Evolutionary conservation across 75 land plant genomes (phyloP).

Genomic region (Picea glauca): DNA sequence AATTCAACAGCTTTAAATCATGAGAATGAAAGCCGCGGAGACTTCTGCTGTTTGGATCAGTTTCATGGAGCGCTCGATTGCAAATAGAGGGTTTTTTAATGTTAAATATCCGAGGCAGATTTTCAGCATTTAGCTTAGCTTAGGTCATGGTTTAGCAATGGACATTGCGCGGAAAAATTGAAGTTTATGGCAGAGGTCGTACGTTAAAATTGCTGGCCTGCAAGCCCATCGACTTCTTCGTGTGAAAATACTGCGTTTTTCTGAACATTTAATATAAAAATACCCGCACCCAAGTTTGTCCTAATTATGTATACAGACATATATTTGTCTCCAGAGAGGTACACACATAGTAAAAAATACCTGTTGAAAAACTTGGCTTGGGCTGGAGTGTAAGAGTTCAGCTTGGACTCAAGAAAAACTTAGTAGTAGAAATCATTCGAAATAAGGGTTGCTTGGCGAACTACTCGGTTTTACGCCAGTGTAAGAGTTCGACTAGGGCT

Average conservation of each 20-base stretch:
- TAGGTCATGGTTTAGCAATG: neutral
- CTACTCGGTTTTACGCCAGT: too few relatives aligned
- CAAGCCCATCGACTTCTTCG: neutral
- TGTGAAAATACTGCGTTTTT: neutral
- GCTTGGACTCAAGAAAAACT: too few relatives aligned
- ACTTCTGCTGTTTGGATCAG: neutral
- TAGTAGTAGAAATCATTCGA: too few relatives aligned
- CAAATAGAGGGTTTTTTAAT: neutral
- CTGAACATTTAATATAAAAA: too few relatives aligned
- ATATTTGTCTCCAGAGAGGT: too few relatives aligned
- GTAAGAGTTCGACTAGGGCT: too few relatives aligned
- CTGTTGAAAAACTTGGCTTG: too few relatives aligned
- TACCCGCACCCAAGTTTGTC: neutral
- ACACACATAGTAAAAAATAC: too few relatives aligned
- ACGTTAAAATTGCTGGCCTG: neutral
- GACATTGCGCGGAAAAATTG: neutral
- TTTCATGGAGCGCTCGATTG: neutral
- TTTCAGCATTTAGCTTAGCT: neutral
- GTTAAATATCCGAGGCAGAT: neutral
- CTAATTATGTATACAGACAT: too few relatives aligned
- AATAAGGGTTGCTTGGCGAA: too few relatives aligned
- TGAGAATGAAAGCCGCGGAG: neutral
- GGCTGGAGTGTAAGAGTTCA: too few relatives aligned
- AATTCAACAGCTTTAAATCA: neutral
- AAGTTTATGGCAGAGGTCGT: neutral